Conservation (phyloP, 2,329 filamentous ascomycete species). For the Apiospora sp. region DNA sequence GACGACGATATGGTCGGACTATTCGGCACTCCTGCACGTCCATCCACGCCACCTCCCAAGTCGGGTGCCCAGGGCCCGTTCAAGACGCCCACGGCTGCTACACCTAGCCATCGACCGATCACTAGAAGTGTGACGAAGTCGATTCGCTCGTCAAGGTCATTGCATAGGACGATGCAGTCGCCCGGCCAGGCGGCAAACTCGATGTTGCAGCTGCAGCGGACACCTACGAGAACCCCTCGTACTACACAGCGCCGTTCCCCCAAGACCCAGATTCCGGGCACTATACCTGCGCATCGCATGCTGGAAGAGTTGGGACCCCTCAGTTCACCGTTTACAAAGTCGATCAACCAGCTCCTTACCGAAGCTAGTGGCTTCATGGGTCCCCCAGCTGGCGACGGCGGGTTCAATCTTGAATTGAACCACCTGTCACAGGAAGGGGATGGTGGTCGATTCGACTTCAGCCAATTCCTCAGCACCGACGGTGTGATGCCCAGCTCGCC, state of each 20-base stretch:
- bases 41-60: slow-evolving; percentile 62
- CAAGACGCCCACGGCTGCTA: slow-evolving; percentile 70
- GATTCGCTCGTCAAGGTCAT: slow-evolving; percentile 55
- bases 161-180: slow-evolving; percentile 51
- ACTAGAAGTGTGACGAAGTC: slow-evolving; percentile 68
- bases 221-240: slow-evolving; percentile 54
- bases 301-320: slow-evolving; percentile 18
- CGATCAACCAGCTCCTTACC: slow-evolving; percentile 70
- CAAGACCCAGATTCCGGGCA: slow-evolving; percentile 36
- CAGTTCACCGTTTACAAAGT: slow-evolving; percentile 30
- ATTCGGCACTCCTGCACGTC: slow-evolving; percentile 67
- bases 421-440: slow-evolving; percentile 49
- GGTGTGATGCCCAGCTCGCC: slow-evolving; percentile 58
- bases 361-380: slow-evolving; percentile 58
- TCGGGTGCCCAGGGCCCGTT: slow-evolving; percentile 56
- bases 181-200: slow-evolving; percentile 48
- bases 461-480: slow-evolving; percentile 56
- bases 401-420: slow-evolving; percentile 54
- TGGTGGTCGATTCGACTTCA: slow-evolving; percentile 54
- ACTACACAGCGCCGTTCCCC: slow-evolving; percentile 54
- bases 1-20: slow-evolving; percentile 59
- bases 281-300: slow-evolving; percentile 24
- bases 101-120: slow-evolving; percentile 66
- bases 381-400: slow-evolving; percentile 46
- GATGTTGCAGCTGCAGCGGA: slow-evolving; percentile 49